phyloP scores from a whole-genome alignment of 805 yeast genomes.

The Candida orba region DNA sequence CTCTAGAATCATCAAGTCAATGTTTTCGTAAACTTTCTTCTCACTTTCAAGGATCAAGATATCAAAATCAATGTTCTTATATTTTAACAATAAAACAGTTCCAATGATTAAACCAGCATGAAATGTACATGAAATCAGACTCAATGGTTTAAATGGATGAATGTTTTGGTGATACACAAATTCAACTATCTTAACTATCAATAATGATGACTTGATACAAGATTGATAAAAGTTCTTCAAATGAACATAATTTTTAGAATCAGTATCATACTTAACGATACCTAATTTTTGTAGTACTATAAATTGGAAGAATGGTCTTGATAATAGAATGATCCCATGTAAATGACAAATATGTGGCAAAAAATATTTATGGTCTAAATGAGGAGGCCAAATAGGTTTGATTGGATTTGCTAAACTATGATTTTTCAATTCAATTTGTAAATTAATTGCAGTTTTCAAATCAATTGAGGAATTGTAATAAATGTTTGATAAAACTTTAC shows the following conservation, averaged over 20 bases:
- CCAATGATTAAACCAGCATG: conserved; percentile 33
- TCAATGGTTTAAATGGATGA: conserved; percentile 31
- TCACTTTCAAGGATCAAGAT: conserved; percentile 12
- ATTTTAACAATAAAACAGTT: conserved; percentile 21
- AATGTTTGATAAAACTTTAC: conserved; percentile 26
- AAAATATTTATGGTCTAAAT: conserved; percentile 18
- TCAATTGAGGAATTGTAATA: conserved; percentile 28
- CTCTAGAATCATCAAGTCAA: conserved; percentile 10
- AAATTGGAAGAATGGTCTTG: conserved; percentile 36
- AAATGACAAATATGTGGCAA: conserved; percentile 31
- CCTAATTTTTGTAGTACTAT: conserved; percentile 20
- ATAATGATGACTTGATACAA: conserved; percentile 30
- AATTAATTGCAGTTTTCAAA: conserved; percentile 25
- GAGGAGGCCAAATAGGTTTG: conserved; percentile 18
- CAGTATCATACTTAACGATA: conserved; percentile 11
- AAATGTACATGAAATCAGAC: conserved; percentile 27
- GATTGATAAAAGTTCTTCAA: conserved; percentile 27
- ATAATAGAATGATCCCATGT: conserved; percentile 31
- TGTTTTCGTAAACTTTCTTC: conserved; percentile 10
- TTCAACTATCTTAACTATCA: conserved; percentile 29
- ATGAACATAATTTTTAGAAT: conserved; percentile 12
- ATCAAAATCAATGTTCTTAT: conserved; percentile 15
- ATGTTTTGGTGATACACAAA: conserved; percentile 21
- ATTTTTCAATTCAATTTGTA: conserved; percentile 30
- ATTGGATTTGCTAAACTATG: conserved; percentile 30